Base-by-base conservation (phyloP, 1,284 basidiomycete species). In the Ceratobasidium sp. region DNA sequence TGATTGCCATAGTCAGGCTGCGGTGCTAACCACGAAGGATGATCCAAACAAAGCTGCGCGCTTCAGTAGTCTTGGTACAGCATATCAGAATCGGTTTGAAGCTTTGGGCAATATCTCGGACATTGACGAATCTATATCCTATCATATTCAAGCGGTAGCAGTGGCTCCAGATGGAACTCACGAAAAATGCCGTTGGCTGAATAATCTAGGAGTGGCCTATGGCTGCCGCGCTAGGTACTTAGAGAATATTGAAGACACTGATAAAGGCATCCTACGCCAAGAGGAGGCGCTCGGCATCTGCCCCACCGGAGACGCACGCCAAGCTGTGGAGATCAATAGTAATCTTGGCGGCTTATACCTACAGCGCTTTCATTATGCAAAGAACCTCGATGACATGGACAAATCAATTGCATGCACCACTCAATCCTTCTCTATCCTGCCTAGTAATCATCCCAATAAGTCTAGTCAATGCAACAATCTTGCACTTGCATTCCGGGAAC, bases 121-220 rank as follows among this genome's bases (percentile, higher is more conserved):
- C 20, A 51, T 75, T 4, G 68, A 70, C 15, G 39, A 61, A 40
- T 39, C 55, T 5, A 58, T 70, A 10, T 49, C 44, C 12, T 70
- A 39, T 40, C 39, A 28, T 13, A 9, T 33, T 7, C 39, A n/a
- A 28, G 68, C 68, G 1, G 10, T 70, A 53, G 56, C 33, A 10
- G 5, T 70, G 15, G 23, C 26, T 7, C 68, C 68, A 13, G 68
- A 56, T 23, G 33, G 33, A 18, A 18, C 2, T 23, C 7, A 4
- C 26, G 28, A 70, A 15, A 71, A 46, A 23, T 20, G 20, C 20
- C 9, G 2, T 2, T 60, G 18, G 39, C 33, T 71, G 7, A 58
- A 60, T 26, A 71, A 71, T 49, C 40, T 71, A 7, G 55, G 55
- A 33, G 10, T n/a, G 2, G 23, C 66, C 5, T 68, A 68, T 40